These are phyloP conservation scores for Trichoderma reesei DNA, from an alignment of 495 filamentous ascomycete species.

Conservation along the genomic window DNA sequence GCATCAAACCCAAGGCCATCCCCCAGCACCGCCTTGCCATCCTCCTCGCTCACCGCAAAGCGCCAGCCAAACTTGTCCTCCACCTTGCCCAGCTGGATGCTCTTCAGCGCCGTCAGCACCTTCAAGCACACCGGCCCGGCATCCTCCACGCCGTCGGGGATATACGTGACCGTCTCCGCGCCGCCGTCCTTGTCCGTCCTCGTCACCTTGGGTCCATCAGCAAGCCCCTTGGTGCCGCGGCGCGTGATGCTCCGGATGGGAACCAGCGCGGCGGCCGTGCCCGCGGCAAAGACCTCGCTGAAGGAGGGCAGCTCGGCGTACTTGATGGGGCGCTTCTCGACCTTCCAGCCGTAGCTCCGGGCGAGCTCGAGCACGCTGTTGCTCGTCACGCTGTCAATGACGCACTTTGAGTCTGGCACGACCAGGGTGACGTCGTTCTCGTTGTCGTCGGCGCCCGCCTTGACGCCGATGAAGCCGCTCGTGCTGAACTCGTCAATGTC, in stretches of 20 bases:
- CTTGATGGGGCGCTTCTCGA: constrained; percentile 57
- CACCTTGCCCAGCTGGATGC: constrained; percentile 71
- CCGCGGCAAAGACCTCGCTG: constrained; percentile 80
- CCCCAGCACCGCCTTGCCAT: constrained; percentile 27
- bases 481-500: constrained; percentile 90
- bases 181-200: constrained; percentile 24
- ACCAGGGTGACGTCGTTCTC: constrained; percentile 59
- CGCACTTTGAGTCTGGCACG: constrained; percentile 68
- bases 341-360: constrained; percentile 51
- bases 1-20: constrained; percentile 13
- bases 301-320: constrained; percentile 73
- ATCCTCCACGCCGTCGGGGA: constrained; percentile 50
- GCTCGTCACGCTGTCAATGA: constrained; percentile 75
- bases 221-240: constrained; percentile 22
- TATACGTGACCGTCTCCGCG: constrained; percentile 58
- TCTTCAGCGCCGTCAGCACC: constrained; percentile 68
- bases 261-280: constrained; percentile 85
- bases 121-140: constrained; percentile 58
- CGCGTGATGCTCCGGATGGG: constrained; percentile 83
- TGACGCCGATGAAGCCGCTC: constrained; percentile 70
- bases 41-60: constrained; percentile 41
- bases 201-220: constrained; percentile 28
- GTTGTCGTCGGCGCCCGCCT: constrained; percentile 35
- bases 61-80: constrained; percentile 71
- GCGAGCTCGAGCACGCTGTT: constrained; percentile 61